These are phyloP conservation scores for Pseudognaphalium luteoalbum DNA, from an alignment of 129 eudicot species.

Conservation along the genomic window DNA sequence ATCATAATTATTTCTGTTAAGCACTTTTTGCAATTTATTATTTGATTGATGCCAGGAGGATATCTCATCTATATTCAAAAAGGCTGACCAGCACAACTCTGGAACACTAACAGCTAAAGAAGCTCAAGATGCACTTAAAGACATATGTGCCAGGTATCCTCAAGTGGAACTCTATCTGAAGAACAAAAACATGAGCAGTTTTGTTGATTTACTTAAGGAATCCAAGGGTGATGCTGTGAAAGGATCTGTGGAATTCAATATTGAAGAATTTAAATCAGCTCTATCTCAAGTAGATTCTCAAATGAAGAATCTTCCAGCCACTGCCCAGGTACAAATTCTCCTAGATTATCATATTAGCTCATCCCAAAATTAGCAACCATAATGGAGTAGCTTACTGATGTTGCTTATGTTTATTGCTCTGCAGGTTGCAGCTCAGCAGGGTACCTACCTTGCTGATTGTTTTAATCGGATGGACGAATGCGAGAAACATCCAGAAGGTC, in stretches of 20 bases:
- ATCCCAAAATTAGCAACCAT: background rate
- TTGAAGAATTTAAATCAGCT: constrained; percentile 75
- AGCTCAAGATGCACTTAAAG: constrained; percentile 74
- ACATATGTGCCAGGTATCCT: constrained; percentile 89
- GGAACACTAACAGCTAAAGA: constrained; percentile 80
- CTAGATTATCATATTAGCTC: background rate
- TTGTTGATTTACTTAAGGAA: constrained; percentile 69
- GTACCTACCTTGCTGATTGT: constrained; percentile 81
- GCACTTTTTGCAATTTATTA: background rate
- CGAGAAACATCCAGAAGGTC: constrained; percentile 82
- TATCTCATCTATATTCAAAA: constrained; percentile 66
- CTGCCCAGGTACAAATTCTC: constrained; percentile 62
- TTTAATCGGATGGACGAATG: constrained; percentile 91
- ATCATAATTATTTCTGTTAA: background rate
- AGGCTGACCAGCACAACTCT: constrained; percentile 81
- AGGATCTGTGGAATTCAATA: constrained; percentile 59
- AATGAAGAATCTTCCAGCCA: constrained; percentile 94
- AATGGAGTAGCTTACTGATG: background rate
- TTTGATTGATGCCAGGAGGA: constrained; percentile 50
- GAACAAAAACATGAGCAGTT: constrained; percentile 55
- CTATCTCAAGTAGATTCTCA: constrained; percentile 85
- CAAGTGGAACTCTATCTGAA: constrained; percentile 73
- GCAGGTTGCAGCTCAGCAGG: constrained; percentile 97
- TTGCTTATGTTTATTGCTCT: constrained; percentile 24
- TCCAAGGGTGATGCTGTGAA: constrained; percentile 68